Base-by-base conservation (phyloP, 164 flowering plant species). In the Echeveria elegans region DNA sequence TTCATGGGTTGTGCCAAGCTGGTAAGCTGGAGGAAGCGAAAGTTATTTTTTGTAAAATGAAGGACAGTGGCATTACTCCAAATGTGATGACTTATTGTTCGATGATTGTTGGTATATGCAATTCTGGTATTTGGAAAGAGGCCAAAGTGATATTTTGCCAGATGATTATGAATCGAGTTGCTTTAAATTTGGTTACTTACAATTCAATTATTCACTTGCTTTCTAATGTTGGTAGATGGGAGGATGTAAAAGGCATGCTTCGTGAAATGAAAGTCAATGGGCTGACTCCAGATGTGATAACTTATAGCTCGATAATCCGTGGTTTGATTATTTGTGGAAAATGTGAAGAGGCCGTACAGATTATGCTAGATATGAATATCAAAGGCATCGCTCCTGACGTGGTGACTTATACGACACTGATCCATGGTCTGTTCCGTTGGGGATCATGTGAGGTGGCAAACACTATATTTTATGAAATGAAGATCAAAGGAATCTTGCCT, bases 381-480 rank as follows among this genome's bases (percentile, higher is more conserved):
- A 53, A 24, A 21, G 15, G 15, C 10, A 53, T 53, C 28, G 23
- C 30, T 11, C 59, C 30, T 53, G 59, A 53, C 24, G 59, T 53
- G 14, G 28, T 53, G 28, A 24, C 15, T 53, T 53, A 53, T 24
- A 53, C 28, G 29, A 53, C 59, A 53, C 24, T 53, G 59, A 53
- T 53, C 14, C 29, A 24, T 23, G 59, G 59, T 53, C 15, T 23
- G 28, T 1, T 53, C 30, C 28, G 24, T 23, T 24, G 11, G 6
- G 59, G 29, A 29, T 23, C 9, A 58, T 58, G 60, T 52, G 70
- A 59, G 64, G 64, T 58, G 34, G 70, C 64, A 14, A 58, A 24
- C n/a, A 31, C 21, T 23, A 19, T 24, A 10, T 37, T 68, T 38
- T 30, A 31, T 59, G 64, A 58, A 41, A 59, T 58, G 31, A 38